A percentile compares a stretch with the other conserved stretches of the same genome.
Evolutionary conservation across 139 green algal genomes (phyloP).

Genomic region (Micromonas commoda): DNA sequence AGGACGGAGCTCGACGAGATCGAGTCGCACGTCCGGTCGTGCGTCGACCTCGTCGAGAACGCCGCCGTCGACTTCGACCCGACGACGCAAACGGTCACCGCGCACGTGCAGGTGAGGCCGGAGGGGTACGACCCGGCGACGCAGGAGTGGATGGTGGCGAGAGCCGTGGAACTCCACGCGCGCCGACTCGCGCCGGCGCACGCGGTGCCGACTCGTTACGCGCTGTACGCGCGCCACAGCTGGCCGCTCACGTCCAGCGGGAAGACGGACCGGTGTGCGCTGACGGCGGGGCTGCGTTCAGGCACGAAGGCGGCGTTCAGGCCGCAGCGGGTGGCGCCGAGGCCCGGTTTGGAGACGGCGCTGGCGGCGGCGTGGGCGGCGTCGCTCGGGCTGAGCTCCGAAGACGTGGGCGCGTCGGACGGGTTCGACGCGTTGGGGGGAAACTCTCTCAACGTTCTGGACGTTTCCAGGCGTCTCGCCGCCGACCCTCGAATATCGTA

Average conservation of each 20-base stretch:
- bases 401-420: not conserved
- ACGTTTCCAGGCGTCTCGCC: not conserved
- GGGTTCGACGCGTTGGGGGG: conserved; percentile 12
- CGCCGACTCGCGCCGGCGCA: not conserved
- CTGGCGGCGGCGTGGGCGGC: not conserved
- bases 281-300: not conserved
- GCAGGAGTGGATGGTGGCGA: not conserved
- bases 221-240: not conserved
- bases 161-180: not conserved
- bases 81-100: not conserved
- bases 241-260: conserved; percentile 11
- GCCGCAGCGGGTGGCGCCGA: not conserved
- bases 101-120: not conserved
- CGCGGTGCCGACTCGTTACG: not conserved
- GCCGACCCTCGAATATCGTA: not conserved
- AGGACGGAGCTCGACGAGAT: conserved; percentile 19
- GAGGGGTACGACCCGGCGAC: not conserved
- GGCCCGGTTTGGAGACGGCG: not conserved
- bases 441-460: not conserved
- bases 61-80: not conserved
- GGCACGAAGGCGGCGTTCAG: not conserved
- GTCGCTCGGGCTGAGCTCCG: not conserved
- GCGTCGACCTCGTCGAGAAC: not conserved
- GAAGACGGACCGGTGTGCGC: not conserved
- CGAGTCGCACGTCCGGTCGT: not conserved